Evolutionary conservation across 192 early-diverging fungal genomes (phyloP).

Genomic region (Dimargaris xerosporica): DNA sequence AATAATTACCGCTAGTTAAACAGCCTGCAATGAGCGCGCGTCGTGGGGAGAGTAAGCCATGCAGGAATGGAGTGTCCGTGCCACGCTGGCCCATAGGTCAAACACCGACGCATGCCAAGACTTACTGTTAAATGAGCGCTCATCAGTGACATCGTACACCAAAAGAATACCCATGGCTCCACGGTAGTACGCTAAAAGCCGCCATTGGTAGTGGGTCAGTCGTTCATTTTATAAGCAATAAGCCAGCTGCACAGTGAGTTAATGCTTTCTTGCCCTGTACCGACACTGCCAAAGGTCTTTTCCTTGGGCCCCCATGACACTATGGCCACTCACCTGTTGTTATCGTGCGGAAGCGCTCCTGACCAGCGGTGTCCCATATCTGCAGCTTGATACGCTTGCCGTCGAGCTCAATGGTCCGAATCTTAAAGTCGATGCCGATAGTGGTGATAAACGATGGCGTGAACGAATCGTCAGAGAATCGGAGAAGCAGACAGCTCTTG

Average conservation of each 20-base stretch:
- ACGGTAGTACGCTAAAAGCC: conserved; percentile 76
- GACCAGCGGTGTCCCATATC: conserved; percentile 99
- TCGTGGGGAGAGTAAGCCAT: too few species aligned
- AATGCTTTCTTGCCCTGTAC: too few species aligned
- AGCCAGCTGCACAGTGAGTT: too few species aligned
- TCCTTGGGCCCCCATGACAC: too few species aligned
- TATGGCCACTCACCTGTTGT: conserved; percentile 56
- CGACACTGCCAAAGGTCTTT: too few species aligned
- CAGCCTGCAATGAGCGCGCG: too few species aligned
- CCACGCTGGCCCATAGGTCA: too few species aligned
- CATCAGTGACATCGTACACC: conserved; percentile 97
- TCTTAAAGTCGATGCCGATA: conserved; percentile 99
- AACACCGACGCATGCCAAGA: not conserved
- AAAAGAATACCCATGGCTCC: conserved; percentile 98
- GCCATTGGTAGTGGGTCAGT: too few species aligned
- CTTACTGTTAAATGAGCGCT: conserved; percentile 92
- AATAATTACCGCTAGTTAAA: too few species aligned
- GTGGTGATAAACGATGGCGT: conserved; percentile 99
- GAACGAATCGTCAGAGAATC: conserved; percentile 98
- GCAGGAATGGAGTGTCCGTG: too few species aligned
- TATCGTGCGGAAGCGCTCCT: conserved; percentile 98
- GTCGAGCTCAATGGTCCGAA: conserved; percentile 95
- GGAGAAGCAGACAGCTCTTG: conserved; percentile 89
- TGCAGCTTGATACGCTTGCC: conserved; percentile 99
- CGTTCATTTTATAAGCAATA: too few species aligned